phyloP scores from a whole-genome alignment of 2,329 filamentous ascomycete genomes.

The Cladosporium colombiae region DNA sequence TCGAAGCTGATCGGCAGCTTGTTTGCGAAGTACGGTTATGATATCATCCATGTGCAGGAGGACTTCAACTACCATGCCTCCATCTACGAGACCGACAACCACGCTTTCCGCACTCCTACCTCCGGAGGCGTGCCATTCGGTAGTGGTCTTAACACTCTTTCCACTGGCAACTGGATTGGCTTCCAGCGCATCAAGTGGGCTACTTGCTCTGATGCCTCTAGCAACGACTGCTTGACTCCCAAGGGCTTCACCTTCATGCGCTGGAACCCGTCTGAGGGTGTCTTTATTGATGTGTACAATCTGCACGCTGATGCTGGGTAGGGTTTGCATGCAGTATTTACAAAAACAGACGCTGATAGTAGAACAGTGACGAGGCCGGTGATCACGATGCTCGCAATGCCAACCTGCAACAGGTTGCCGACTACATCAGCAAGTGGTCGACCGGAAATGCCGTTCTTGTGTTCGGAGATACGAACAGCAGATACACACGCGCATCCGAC shows the following conservation, averaged over 20 bases:
- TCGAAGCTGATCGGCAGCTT: conserved; percentile 57
- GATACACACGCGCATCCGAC: conserved; percentile 61
- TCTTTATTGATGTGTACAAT: conserved; percentile 66
- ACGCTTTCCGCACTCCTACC: conserved; percentile 62
- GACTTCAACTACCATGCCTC: conserved; percentile 68
- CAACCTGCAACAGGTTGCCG: conserved; percentile 61
- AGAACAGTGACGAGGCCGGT: conserved; percentile 44
- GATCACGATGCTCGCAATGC: conserved; percentile 59
- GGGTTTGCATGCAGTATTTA: conserved; percentile 35
- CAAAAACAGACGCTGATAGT: background rate
- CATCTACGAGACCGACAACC: conserved; percentile 62
- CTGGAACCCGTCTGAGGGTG: conserved; percentile 51
- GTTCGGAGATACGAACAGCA: conserved; percentile 66
- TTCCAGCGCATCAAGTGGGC: conserved; percentile 61
- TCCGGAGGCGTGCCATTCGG: conserved; percentile 66
- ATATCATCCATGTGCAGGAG: conserved; percentile 67
- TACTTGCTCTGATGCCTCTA: conserved; percentile 56
- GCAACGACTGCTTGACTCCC: conserved; percentile 63
- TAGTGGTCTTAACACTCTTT: conserved; percentile 64
- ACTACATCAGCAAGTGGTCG: conserved; percentile 59
- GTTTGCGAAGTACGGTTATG: conserved; percentile 59
- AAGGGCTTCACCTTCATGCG: conserved; percentile 72
- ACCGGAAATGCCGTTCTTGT: conserved; percentile 63
- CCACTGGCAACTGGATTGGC: conserved; percentile 43
- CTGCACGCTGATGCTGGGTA: conserved; percentile 63